Percentiles rank a stretch among this genome's conserved stretches.
Evolutionary conservation across 192 early-diverging fungal species (phyloP).

Genomic region (Chytriomyces sp.): DNA sequence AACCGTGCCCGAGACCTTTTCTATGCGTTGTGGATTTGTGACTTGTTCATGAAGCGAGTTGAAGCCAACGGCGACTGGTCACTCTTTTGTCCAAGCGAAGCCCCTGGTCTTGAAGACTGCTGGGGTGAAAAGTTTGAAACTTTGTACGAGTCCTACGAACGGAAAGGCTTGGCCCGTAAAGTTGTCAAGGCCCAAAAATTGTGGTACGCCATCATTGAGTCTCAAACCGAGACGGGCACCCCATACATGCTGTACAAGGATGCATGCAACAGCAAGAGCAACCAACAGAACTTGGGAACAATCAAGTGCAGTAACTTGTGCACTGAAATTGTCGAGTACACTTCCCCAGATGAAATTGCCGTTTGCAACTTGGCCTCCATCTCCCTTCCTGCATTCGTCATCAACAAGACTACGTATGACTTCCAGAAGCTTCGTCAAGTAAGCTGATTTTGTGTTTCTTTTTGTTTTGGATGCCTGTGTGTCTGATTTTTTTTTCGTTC

Average conservation of each 20-base stretch:
- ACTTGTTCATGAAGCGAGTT: constrained; percentile 98
- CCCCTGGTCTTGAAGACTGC: constrained; percentile 84
- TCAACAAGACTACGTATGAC: constrained; percentile 70
- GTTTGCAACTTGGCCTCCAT: constrained; percentile 98
- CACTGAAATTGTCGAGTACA: constrained; percentile 98
- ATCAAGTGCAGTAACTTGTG: constrained; percentile 99
- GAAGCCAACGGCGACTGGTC: constrained; percentile 92
- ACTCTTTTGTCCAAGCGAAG: constrained; percentile 94
- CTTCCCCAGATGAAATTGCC: constrained; percentile 92
- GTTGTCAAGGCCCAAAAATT: constrained; percentile 97
- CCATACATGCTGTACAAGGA: constrained; percentile 99
- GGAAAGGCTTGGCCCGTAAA: constrained; percentile 80
- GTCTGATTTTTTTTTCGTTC: constrained; percentile 10
- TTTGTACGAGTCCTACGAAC: constrained; percentile 85
- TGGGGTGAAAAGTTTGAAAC: constrained; percentile 93
- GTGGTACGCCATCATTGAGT: constrained; percentile 94
- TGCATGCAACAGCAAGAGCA: constrained; percentile 98
- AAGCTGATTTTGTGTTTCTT: not conserved
- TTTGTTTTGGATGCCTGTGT: not conserved
- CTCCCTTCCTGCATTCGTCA: constrained; percentile 86
- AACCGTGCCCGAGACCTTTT: constrained; percentile 95
- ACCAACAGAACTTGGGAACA: constrained; percentile 98
- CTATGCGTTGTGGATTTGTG: constrained; percentile 96
- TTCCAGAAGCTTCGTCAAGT: constrained; percentile 81
- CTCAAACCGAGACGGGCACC: constrained; percentile 96